Base-by-base conservation (phyloP, 805 yeast species). In the Maudiozyma turicensis region DNA sequence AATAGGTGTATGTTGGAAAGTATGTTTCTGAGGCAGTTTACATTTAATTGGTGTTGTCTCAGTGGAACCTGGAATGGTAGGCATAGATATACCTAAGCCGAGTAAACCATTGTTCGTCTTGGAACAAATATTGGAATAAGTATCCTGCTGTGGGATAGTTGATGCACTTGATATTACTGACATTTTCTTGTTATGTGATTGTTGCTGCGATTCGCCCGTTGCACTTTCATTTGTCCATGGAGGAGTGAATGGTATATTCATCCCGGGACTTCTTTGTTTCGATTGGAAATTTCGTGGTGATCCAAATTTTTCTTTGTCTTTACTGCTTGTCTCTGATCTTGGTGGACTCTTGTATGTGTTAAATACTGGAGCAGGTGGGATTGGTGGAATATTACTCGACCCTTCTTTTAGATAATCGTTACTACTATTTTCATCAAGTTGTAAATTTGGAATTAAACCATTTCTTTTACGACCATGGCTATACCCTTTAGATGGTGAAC, bases 81-180 rank as follows among this genome's bases (percentile, higher is more conserved):
- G 64, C 42, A 61, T 28, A 37, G 53, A 53, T 34, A 58, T 46
- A 8, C 63, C 61, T 32, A 58, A 43, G 11, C 59, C 61, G 10
- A 57, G 13, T 11, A 54, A 28, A 11, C 48, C 33, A 13, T 28
- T 10, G 32, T n/a, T 40, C 13, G 13, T 28, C 13, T 30, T 28
- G 8, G 9, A 15, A 6, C 8, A 3, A 8, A 7, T 14, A 29
- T 30, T 31, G 34, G 56, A 61, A 28, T 48, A 51, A 11, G 60
- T 63, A 26, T 63, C 65, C 9, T 44, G 47, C 48, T 57, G 58
- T 6, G 61, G 61, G 13, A 65, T 65, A 4, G 69, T 65, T 5
- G 69, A 65, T 1, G 58, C 66, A 5, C 67, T 63, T 1, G 69
- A 65, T 11, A 58, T 30, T 2, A 50, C 50, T 1, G 67, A 63